Base-by-base conservation (phyloP, 768 basidiomycete species). In the Dentipellis fragilis region DNA sequence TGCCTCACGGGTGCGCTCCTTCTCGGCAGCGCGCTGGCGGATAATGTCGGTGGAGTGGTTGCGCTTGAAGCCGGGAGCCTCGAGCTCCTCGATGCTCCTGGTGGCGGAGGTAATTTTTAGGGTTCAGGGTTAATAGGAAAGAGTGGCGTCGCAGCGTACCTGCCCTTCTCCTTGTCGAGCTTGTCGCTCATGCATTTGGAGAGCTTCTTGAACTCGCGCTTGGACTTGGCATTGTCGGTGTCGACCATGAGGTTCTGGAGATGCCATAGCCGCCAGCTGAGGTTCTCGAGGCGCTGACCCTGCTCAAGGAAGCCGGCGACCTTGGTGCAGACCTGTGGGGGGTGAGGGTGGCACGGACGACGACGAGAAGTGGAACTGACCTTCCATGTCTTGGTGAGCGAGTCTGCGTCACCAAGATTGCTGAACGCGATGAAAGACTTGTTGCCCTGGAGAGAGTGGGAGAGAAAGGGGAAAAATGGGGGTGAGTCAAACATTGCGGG, bases 401-500 rank as follows among this genome's bases (percentile, higher is more conserved):
- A 79, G 68, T 93, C 90, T 53, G 80, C 76, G 73, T 93, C 90
- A 73, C 80, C 73, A 72, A 93, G 80, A 73, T 91, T 89, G 69
- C 86, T 87, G 74, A 93, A 93, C 58, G 90, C 89, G 70, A 92
- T 87, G 69, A 93, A 93, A 68, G 90, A 92, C 77, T 92, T 93
- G 82, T 93, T 93, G 72, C 90, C 89, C 90, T 78, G 66, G 52
- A 52, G 51, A 50, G 56, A 23, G 49, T 54, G 55, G 34, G 54
- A 47, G 34, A 59, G 48, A 62, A 61, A 55, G 53, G 54, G 58
- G 56, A 58, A 56, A 54, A 54, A 47, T 57, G 55, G 60, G 55
- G 61, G 56, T 60, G 62, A 47, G 37, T 52, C 34, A 52, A 49
- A 34, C 51, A 49, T 56, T 52, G 51, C 40, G 51, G 35, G 19